Conservation (phyloP, 306 rosid species). For the Glycine tomentella region DNA sequence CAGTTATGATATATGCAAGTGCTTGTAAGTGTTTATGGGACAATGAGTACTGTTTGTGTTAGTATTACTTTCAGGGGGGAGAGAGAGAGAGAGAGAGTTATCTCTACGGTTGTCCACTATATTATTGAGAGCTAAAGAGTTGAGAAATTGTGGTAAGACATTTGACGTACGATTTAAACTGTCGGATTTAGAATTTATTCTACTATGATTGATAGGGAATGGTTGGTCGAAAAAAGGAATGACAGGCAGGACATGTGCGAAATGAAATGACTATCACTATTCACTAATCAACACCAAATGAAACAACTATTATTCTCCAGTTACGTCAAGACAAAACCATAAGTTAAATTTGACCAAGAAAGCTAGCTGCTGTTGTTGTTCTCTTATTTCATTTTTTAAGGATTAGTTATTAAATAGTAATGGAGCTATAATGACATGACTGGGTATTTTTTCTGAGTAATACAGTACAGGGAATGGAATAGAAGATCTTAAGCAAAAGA, state of each 20-base stretch:
- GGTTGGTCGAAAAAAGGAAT: slow-evolving; percentile 26
- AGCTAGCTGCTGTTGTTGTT: slow-evolving; percentile 26
- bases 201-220: slow-evolving; percentile 30
- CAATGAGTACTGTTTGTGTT: not conserved
- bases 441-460: slow-evolving; percentile 35
- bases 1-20: not conserved
- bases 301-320: slow-evolving; percentile 30
- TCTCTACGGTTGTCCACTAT: not conserved
- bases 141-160: slow-evolving; percentile 10
- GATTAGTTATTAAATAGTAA: slow-evolving; percentile 41
- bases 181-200: slow-evolving; percentile 21
- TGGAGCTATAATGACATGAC: slow-evolving; percentile 37
- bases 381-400: slow-evolving; percentile 35
- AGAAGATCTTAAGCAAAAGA: slow-evolving; percentile 33
- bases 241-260: slow-evolving; percentile 33
- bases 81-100: not conserved
- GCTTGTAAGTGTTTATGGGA: not conserved
- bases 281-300: slow-evolving; percentile 9
- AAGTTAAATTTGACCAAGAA: slow-evolving; percentile 28
- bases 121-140: not conserved
- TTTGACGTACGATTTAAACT: slow-evolving; percentile 4
- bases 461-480: slow-evolving; percentile 25
- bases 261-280: slow-evolving; percentile 18
- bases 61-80: slow-evolving; percentile 16
- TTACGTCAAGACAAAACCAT: slow-evolving; percentile 32